Conservation (phyloP, 768 basidiomycete species). For the Lyophyllum semitale region DNA sequence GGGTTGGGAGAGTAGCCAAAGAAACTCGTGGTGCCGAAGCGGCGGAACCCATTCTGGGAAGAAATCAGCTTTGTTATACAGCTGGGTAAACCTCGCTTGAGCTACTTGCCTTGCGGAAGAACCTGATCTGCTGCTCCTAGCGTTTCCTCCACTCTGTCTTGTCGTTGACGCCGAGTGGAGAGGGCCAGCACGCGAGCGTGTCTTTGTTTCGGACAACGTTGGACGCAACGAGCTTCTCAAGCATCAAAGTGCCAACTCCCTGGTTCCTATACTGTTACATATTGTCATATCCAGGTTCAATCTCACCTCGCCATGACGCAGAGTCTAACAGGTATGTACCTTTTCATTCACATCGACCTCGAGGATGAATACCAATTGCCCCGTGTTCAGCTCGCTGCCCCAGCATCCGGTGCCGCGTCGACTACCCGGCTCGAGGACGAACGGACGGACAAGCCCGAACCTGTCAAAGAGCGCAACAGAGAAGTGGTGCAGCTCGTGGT, state of each 20-base stretch:
- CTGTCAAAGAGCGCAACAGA: conserved; percentile 30
- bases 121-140: conserved; percentile 3
- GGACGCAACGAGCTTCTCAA: conserved; percentile 19
- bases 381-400: conserved; percentile 28
- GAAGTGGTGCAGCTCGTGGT: conserved; percentile 31
- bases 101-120: conserved; percentile 11
- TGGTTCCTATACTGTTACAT: conserved; percentile 15
- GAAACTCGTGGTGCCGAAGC: conserved; percentile 11
- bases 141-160: not conserved
- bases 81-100: too few species aligned
- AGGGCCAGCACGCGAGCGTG: conserved; percentile 24
- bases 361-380: conserved; percentile 27
- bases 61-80: too few species aligned
- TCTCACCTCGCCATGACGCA: not conserved
- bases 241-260: conserved; percentile 23
- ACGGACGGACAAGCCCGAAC: conserved; percentile 20
- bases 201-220: conserved; percentile 14
- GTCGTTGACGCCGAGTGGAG: conserved; percentile 13
- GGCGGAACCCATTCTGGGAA: conserved; percentile 13
- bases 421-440: conserved; percentile 23
- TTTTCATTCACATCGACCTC: conserved; percentile 21
- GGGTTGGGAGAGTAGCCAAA: conserved; percentile 10
- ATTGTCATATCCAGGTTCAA: too few species aligned
- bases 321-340: conserved; percentile 16
- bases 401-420: conserved; percentile 33